Evolutionary conservation across 2,329 filamentous ascomycete species (phyloP), one percentile per base, ranked within the genome.

Genomic region (Exophiala oligosperma): DNA sequence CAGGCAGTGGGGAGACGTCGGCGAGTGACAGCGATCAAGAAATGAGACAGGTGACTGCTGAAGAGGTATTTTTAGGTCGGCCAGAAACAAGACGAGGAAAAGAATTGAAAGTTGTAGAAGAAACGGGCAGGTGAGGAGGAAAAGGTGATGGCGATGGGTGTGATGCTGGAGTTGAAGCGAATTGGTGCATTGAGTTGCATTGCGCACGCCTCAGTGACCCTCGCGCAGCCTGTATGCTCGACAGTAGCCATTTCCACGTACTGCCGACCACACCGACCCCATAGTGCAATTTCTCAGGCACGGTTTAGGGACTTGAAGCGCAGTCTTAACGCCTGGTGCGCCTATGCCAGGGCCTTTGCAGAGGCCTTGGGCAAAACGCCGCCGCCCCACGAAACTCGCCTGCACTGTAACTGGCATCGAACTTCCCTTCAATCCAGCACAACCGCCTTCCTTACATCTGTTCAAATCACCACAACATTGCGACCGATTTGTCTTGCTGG

Each of bases 351-450:
- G 6, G 32, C 9, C 11, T 35, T 8, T 8, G 7, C 32, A 35
- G 32, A 9, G 32, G 32, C 32, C 32, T 35, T 35, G 6, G 32
- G 32, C 32, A 35, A 23, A 52, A 37, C 47, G 40, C 53, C 41
- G 43, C 52, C 54, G 49, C 54, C 54, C 54, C 54, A 57, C 54
- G 54, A 56, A 56, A 44, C 54, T 44, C 26, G 14, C 49, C 38
- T 47, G 26, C 40, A 17, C 40, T 24, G 44, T 28, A 26, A 32
- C 32, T 26, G 44, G 40, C 59, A 49, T 57, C 55, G 17, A 40
- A 51, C 56, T 47, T 52, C 52, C 46, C 28, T 53, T 52, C 55
- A 41, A 21, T 47, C 52, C 56, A 28, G 40, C 4, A 52, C 53
- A 32, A 55, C 51, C 48, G 9, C 55, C 48, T 54, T 57, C 40